Conservation (phyloP, 495 filamentous ascomycete species). For the Neurospora sp. region DNA sequence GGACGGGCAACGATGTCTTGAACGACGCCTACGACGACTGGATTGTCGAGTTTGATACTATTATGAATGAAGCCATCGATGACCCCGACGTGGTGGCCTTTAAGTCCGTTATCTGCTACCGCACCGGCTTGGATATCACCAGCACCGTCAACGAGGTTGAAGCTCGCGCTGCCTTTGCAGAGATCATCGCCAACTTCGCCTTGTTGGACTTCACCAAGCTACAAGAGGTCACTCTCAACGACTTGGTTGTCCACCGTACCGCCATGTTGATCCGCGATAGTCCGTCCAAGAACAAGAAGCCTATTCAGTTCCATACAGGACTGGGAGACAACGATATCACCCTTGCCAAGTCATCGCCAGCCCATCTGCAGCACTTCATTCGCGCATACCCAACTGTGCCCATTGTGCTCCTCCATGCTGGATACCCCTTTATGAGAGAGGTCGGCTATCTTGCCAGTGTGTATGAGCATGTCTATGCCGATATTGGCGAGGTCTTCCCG, state of each 20-base stretch:
- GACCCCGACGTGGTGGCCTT: slow-evolving; percentile 71
- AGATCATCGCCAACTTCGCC: slow-evolving; percentile 18
- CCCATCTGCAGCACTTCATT: slow-evolving; percentile 68
- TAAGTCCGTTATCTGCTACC: slow-evolving; percentile 79
- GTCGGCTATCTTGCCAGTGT: slow-evolving; percentile 72
- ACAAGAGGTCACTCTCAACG: slow-evolving; percentile 52
- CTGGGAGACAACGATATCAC: slow-evolving; percentile 77
- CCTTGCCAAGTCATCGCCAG: slow-evolving; percentile 60
- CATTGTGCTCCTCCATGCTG: slow-evolving; percentile 73
- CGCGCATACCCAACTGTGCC: slow-evolving; percentile 54
- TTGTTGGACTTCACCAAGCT: slow-evolving; percentile 34
- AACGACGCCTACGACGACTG: slow-evolving; percentile 23
- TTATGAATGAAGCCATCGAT: slow-evolving; percentile 42
- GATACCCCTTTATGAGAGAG: slow-evolving; percentile 78
- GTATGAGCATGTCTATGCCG: slow-evolving; percentile 76
- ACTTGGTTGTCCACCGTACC: slow-evolving; percentile 50
- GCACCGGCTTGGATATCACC: slow-evolving; percentile 58
- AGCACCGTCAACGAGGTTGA: slow-evolving; percentile 14
- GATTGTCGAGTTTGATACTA: slow-evolving; percentile 20
- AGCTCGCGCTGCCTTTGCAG: slow-evolving; percentile 15
- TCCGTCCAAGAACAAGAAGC: slow-evolving; percentile 42
- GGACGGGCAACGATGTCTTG: slow-evolving; percentile 9
- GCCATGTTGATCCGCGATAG: slow-evolving; percentile 40
- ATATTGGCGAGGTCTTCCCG: slow-evolving; percentile 81
- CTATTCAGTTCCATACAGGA: slow-evolving; percentile 81